Evolutionary conservation across 1,139 yeast species (phyloP).

Genomic region (Taphrina sp.): DNA sequence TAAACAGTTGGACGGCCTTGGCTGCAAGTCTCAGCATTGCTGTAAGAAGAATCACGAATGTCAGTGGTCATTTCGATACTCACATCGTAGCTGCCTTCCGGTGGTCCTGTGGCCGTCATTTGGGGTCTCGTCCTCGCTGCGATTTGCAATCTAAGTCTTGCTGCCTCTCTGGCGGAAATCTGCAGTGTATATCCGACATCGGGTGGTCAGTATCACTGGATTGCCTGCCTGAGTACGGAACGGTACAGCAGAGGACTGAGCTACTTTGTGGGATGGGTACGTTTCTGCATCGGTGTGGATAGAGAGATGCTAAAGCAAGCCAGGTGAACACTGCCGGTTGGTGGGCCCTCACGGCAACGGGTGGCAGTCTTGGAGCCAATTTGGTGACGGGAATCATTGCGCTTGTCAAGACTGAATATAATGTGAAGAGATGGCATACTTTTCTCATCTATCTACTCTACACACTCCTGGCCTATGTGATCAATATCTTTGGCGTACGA

Average conservation of each 20-base stretch:
- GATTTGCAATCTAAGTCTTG: slow-evolving; percentile 39
- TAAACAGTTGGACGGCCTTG: slow-evolving; percentile 43
- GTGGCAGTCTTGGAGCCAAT: slow-evolving; percentile 24
- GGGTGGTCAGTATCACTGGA: slow-evolving; percentile 43
- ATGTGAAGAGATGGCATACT: slow-evolving; percentile 26
- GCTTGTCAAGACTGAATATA: slow-evolving; percentile 17
- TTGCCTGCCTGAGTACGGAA: slow-evolving; percentile 18
- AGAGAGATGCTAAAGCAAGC: no score
- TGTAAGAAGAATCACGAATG: no score
- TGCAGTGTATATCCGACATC: slow-evolving; percentile 69
- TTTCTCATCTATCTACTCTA: slow-evolving; percentile 22
- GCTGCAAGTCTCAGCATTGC: slow-evolving; percentile 21
- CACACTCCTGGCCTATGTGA: slow-evolving; percentile 18
- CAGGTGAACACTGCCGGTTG: slow-evolving; percentile 24
- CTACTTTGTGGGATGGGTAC: slow-evolving; percentile 37
- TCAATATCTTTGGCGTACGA: slow-evolving; percentile 27
- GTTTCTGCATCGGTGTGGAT: no score
- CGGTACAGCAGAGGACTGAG: slow-evolving; percentile 37
- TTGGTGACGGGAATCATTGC: slow-evolving; percentile 20
- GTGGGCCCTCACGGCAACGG: slow-evolving; percentile 22
- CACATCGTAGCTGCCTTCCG: slow-evolving; percentile 43
- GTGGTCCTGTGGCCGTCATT: slow-evolving; percentile 32
- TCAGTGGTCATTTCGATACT: slow-evolving; percentile 46
- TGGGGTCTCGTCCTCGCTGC: slow-evolving; percentile 34
- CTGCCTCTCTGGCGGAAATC: slow-evolving; percentile 53